Percentiles rank a stretch among this genome's conserved stretches.
phyloP scores from a whole-genome alignment of 352 stramenopile species.

The Poterioochromonas sp. region DNA sequence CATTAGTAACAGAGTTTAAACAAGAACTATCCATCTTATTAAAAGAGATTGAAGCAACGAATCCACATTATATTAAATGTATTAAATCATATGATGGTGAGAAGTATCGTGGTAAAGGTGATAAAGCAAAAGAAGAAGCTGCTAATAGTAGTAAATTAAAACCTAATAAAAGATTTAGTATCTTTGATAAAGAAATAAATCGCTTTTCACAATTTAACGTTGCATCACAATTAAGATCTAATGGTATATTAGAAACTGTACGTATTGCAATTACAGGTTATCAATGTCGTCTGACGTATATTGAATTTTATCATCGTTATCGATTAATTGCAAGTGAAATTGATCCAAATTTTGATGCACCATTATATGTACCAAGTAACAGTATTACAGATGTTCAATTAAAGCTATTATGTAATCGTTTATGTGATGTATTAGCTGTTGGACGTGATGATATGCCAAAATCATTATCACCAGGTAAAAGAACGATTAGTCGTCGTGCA shows the following conservation, averaged over 20 bases:
- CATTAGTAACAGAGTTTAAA: slow-evolving; percentile 41
- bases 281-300: background rate
- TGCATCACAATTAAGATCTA: slow-evolving; percentile 79
- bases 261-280: slow-evolving; percentile 66
- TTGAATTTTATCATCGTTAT: slow-evolving; percentile 21
- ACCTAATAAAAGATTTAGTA: no score
- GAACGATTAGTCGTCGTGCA: no score
- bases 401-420: no score
- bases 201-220: slow-evolving; percentile 75
- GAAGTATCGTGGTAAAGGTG: no score
- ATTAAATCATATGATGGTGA: slow-evolving; percentile 94
- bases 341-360: background rate
- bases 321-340: background rate
- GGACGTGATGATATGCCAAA: no score
- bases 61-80: slow-evolving; percentile 83
- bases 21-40: slow-evolving; percentile 41
- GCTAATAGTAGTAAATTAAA: slow-evolving; percentile 82
- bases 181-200: no score
- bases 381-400: no score
- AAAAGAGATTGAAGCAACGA: slow-evolving; percentile 50
- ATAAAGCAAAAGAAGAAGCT: slow-evolving; percentile 68
- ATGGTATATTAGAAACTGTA: slow-evolving; percentile 92
- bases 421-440: no score
- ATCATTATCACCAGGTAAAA: no score
- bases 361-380: no score